Base-by-base conservation (phyloP, 2,329 filamentous ascomycete species). In the Ceratocystiopsis brevicomis region DNA sequence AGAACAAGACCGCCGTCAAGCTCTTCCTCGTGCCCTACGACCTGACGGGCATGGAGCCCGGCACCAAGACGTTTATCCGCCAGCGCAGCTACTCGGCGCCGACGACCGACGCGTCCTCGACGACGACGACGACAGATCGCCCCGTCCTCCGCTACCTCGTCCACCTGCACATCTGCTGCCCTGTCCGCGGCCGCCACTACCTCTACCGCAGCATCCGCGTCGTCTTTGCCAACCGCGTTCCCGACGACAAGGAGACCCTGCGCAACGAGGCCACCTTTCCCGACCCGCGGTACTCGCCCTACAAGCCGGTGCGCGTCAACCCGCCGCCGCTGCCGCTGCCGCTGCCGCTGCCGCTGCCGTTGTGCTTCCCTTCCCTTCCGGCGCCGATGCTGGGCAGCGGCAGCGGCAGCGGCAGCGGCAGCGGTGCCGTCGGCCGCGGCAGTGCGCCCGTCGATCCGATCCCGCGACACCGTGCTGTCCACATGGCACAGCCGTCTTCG, bases 1-100 rank as follows among this genome's bases (percentile, higher is more conserved):
- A 87, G 15, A 94, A 96, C 63, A 96, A 96, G 57, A 96, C 90
- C 4, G 90, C 90, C 1, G 88, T 96, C 44, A 96, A 98, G 59
- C 67, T 98, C 0, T 96, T 96, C 52, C 68, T 96, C 19, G 76
- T 98, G 3, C 90, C 88, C 0, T 98, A 96, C 53, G 86, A 96
- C 56, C 66, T 98, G 1, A 71, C 76, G 1, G 88, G 85, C 42
- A 98, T 98, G 88, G 81, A 90, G 48, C 73, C 85, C 0, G 86
- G 86, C 0, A 92, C 85, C 15, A 96, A 96, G 60, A 98, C 90
- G 0, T 96, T 96, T 53, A 81, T 98, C 47, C 76, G 90, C 30
- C 90, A 98, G 61, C 79, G 90, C 47, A 90, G 82, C 57, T 96
- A 94, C 59, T 94, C 86, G 0, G 76, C 81, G 0, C 81, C 85